A percentile compares a stretch with the other conserved stretches of the same genome.
Conservation (phyloP, 169 alveolate genomes). For the Plasmodium yoelii region DNA sequence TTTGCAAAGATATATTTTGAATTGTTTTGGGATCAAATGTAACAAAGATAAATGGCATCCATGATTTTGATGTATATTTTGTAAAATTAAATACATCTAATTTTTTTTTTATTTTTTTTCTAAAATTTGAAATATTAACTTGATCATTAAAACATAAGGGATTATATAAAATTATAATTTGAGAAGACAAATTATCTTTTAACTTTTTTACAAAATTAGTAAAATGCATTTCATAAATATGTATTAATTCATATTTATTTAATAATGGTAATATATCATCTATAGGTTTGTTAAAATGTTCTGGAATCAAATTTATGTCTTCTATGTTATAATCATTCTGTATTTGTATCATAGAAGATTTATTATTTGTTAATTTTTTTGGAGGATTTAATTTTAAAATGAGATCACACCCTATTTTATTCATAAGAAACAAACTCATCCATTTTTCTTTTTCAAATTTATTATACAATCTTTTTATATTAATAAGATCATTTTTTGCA, state of each 20-base stretch:
- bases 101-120: constrained; percentile 26
- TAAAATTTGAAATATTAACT: constrained; percentile 1
- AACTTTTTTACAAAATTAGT: constrained; percentile 21
- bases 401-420: constrained; percentile 24
- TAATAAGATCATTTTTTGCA: constrained; percentile 14
- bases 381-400: constrained; percentile 15
- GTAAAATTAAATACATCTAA: not conserved
- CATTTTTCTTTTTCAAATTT: constrained; percentile 40
- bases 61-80: constrained; percentile 8
- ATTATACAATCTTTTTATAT: not conserved
- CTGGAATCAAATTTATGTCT: not conserved
- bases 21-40: constrained; percentile 21
- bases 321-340: not conserved
- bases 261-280: constrained; percentile 17
- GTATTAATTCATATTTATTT: constrained; percentile 17
- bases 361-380: too few species aligned
- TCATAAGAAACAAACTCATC: constrained; percentile 32
- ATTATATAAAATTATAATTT: constrained; percentile 28
- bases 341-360: not conserved
- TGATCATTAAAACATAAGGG: constrained; percentile 42
- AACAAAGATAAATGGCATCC: constrained; percentile 33
- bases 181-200: constrained; percentile 25
- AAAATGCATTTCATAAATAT: constrained; percentile 21
- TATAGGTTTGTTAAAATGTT: not conserved
- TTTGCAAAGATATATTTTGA: not conserved